Conservation (phyloP, 345 rosid species). For the Lepidium sativum region DNA sequence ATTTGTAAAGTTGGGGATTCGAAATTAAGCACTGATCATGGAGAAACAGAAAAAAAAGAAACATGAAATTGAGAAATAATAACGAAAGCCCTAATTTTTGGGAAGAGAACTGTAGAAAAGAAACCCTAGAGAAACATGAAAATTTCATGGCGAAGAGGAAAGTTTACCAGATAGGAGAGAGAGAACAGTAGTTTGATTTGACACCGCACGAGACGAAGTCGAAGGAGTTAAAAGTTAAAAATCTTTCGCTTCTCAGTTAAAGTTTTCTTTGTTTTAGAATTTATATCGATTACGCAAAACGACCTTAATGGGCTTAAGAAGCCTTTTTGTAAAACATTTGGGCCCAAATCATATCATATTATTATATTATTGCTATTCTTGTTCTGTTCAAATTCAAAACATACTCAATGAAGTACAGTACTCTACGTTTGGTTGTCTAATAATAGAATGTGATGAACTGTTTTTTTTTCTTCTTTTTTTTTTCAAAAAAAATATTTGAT, state of each 20-base stretch:
- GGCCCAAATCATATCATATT: not conserved
- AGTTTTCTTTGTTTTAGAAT: not conserved
- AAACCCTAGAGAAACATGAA: slow-evolving; percentile 12
- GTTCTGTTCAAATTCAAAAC: too few relatives aligned
- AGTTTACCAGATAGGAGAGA: slow-evolving; percentile 26
- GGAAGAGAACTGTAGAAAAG: not conserved
- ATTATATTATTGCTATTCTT: too few relatives aligned
- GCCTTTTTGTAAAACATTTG: not conserved
- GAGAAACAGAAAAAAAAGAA: not conserved
- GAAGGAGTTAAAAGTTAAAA: slow-evolving; percentile 23
- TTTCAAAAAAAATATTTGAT: too few relatives aligned
- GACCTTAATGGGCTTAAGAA: not conserved
- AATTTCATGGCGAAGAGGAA: slow-evolving; percentile 21
- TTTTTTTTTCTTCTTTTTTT: too few relatives aligned
- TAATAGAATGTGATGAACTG: too few relatives aligned
- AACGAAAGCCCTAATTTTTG: slow-evolving; percentile 1
- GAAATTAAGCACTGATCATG: not conserved
- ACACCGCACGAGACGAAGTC: slow-evolving; percentile 4
- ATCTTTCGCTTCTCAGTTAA: slow-evolving; percentile 8
- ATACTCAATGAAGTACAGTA: too few relatives aligned
- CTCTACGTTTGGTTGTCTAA: too few relatives aligned
- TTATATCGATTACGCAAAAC: not conserved
- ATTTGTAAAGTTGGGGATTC: not conserved
- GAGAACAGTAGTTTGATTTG: slow-evolving; percentile 27
- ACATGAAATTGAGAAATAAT: not conserved